Evolutionary conservation across 2,329 filamentous ascomycete species (phyloP).

Genomic region (Aureobasidium vineae): DNA sequence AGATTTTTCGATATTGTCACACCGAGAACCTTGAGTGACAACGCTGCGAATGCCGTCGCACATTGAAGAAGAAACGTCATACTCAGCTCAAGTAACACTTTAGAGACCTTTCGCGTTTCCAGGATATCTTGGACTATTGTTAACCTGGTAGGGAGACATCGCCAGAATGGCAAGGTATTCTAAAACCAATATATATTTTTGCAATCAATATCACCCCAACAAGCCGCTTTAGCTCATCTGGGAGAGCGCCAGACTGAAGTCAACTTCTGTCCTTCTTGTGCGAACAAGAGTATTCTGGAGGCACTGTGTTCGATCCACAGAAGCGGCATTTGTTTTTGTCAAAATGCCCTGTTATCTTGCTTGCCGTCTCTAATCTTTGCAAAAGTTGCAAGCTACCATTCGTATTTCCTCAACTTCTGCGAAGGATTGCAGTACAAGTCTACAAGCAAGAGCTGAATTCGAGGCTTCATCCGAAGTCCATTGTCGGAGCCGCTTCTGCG

Average conservation of each 20-base stretch:
- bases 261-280: conserved; percentile 17
- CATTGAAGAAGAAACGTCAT: too few relatives aligned
- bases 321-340: conserved; percentile 21
- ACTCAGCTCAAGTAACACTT: too few relatives aligned
- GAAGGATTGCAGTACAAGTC: not conserved
- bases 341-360: not conserved
- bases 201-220: too few relatives aligned
- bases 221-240: conserved; percentile 28
- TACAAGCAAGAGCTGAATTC: not conserved
- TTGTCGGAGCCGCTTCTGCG: not conserved
- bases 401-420: not conserved
- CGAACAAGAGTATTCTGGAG: conserved; percentile 23
- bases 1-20: too few relatives aligned
- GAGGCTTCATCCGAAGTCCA: not conserved
- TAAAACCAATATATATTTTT: too few relatives aligned
- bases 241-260: conserved; percentile 29
- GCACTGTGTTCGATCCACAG: conserved; percentile 29
- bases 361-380: too few relatives aligned
- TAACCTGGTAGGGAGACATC: too few relatives aligned
- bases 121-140: too few relatives aligned
- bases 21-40: too few relatives aligned
- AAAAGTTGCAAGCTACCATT: too few relatives aligned
- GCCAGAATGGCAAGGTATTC: not conserved
- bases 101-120: too few relatives aligned
- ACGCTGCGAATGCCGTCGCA: too few relatives aligned